Evolutionary conservation across 306 rosid genomes (phyloP).

Genomic region (Quercus engelmannii): DNA sequence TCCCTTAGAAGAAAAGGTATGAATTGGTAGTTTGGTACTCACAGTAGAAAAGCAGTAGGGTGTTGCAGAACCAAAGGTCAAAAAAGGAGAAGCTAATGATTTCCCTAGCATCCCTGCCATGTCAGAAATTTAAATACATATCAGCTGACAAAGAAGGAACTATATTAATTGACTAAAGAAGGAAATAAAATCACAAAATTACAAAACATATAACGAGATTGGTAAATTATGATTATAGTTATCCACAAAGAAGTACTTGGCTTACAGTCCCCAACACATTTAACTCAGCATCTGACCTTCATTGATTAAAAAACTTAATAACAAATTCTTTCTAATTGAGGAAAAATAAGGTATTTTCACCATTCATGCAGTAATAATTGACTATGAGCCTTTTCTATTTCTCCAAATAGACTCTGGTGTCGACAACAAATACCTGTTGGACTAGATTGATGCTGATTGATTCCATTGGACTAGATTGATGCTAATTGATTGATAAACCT

Average conservation of each 20-base stretch:
- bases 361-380: neutral
- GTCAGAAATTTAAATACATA: slow-evolving; percentile 15
- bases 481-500: too few species aligned
- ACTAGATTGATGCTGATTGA: too few species aligned
- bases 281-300: neutral
- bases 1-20: neutral
- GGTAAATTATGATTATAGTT: neutral
- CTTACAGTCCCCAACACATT: neutral
- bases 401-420: neutral
- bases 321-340: too few species aligned
- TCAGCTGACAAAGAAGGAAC: neutral
- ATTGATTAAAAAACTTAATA: neutral
- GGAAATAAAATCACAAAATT: neutral
- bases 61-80: slow-evolving; percentile 41
- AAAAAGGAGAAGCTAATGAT: slow-evolving; percentile 52
- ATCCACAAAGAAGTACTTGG: neutral
- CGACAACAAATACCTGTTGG: too few species aligned
- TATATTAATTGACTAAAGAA: neutral
- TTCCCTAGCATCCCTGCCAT: slow-evolving; percentile 61
- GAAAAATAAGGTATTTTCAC: too few species aligned
- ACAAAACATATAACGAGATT: neutral
- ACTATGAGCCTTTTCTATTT: neutral
- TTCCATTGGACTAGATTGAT: too few species aligned
- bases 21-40: slow-evolving; percentile 7
- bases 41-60: slow-evolving; percentile 42